Evolutionary conservation across 768 basidiomycete species (phyloP), one percentile per base, ranked within the genome.

Genomic region (Cystoderma amianthinum): DNA sequence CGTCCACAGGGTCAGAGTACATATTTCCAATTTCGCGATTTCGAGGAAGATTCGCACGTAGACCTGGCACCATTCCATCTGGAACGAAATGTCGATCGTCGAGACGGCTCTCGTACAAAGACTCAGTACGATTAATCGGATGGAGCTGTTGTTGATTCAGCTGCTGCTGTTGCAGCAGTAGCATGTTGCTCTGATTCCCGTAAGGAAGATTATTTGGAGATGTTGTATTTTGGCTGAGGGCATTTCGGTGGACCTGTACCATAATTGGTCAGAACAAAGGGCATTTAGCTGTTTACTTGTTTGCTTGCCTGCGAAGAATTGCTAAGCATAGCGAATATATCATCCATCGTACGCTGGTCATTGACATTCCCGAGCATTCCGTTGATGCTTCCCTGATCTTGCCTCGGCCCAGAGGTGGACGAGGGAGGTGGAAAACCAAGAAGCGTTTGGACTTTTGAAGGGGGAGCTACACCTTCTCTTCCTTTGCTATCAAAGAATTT

Each of bases 61-160:
- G 70, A 6, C 87, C 89, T 18, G 89, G 87, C 12, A 91, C 88
- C 76, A 91, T 78, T 20, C 84, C 85, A 60, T 91, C 85, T 7
- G 88, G 85, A 18, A 86, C 74, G 49, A 91, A 91, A 49, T 71
- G 78, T 47, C 86, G 72, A 51, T 86, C 85, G 39, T 90, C 84
- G 30, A 79, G 56, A 18, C 80, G 79, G 50, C 78, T 83, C 40
- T 87, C 84, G 53, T 85, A 86, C 22, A 87, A 56, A 2, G 83
- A 58, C 32, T 88, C 85, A 30, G 82, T 63, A 17, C 81, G 80
- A 49, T 65, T 71, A 38, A 60, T 64, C 12, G 63, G 59, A 23
- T 59, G 68, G 11, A 68, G 61, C 21, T 68, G 65, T 13, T 65
- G 67, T 39, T 68, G 63, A 36, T 65, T 69, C 42, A 69, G 75